Evolutionary conservation across 1,284 basidiomycete genomes (phyloP).

Genomic region (Rhodotorula sp.): DNA sequence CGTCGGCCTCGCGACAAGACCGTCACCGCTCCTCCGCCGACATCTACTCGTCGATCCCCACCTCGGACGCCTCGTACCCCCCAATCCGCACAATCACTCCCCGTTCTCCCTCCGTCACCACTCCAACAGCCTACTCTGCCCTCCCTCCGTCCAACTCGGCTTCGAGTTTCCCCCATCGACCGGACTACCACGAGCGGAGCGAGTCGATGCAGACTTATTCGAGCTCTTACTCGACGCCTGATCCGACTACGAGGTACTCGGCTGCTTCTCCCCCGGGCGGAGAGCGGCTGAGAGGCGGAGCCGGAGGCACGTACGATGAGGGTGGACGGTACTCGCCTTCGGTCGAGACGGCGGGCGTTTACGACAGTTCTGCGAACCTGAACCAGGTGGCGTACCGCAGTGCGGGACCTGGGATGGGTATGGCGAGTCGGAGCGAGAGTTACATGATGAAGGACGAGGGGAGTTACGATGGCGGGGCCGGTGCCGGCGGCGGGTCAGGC

Average conservation of each 20-base stretch:
- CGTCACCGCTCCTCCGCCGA: conserved; percentile 34
- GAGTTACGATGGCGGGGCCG: not conserved
- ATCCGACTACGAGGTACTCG: conserved; percentile 6
- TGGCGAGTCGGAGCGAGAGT: not conserved
- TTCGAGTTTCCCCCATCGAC: not conserved
- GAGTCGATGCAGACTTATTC: conserved; percentile 10
- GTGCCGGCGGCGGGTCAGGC: not conserved
- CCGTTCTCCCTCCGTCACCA: conserved; percentile 11
- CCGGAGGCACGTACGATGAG: not conserved
- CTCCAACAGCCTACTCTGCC: not conserved
- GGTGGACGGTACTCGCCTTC: conserved; percentile 11
- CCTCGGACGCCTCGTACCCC: conserved; percentile 22
- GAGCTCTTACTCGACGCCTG: conserved; percentile 12
- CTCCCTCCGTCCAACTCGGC: not conserved
- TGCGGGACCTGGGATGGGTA: not conserved
- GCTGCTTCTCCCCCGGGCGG: not conserved
- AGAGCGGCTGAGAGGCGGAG: conserved; percentile 3
- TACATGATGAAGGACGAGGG: conserved; percentile 19
- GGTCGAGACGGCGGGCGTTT: not conserved
- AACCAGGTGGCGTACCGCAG: conserved; percentile 13
- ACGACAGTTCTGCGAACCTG: conserved; percentile 17
- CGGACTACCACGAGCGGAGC: conserved; percentile 1
- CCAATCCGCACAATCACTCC: conserved; percentile 28
- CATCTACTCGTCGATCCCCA: conserved; percentile 36
- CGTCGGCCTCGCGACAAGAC: not conserved